Conservation (phyloP, 1,284 basidiomycete genomes). For the Takashimella koratensis region DNA sequence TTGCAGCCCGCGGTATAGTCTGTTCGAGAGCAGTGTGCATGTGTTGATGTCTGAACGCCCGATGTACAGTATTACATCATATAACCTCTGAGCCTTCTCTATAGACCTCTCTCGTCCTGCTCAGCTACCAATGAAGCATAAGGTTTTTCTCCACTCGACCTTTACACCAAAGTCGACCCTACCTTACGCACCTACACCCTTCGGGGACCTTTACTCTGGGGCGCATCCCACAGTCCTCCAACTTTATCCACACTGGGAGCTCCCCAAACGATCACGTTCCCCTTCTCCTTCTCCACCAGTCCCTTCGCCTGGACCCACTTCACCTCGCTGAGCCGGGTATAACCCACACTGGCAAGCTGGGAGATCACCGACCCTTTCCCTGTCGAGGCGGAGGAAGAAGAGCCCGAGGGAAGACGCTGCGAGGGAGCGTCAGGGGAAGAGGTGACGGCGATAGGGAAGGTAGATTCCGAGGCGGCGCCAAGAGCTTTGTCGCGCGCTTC, state of each 20-base stretch:
- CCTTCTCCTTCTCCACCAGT: constrained; percentile 28
- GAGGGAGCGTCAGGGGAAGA: constrained; percentile 1
- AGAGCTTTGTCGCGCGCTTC: constrained; percentile 35
- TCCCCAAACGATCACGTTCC: constrained; percentile 39
- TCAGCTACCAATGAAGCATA: constrained; percentile 1
- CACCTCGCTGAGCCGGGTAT: constrained; percentile 26
- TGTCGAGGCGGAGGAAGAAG: not conserved
- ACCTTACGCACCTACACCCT: constrained; percentile 2
- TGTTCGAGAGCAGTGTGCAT: no score
- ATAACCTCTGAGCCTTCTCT: not conserved
- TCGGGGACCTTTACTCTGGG: not conserved
- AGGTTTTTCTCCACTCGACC: no score
- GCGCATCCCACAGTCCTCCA: constrained; percentile 22
- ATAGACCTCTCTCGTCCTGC: no score
- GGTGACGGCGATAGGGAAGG: not conserved
- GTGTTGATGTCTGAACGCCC: no score
- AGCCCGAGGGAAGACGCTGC: not conserved
- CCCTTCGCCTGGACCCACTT: constrained; percentile 35
- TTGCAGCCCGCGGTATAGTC: constrained; percentile 1
- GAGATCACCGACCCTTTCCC: not conserved
- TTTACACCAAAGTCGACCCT: no score
- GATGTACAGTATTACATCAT: not conserved
- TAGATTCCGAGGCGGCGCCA: not conserved
- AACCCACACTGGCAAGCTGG: constrained; percentile 1
- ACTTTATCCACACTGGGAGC: constrained; percentile 36